Percentiles rank a stretch among this genome's conserved stretches.
phyloP scores from a whole-genome alignment of 2,329 filamentous ascomycete species.

The Xylariales sp. region DNA sequence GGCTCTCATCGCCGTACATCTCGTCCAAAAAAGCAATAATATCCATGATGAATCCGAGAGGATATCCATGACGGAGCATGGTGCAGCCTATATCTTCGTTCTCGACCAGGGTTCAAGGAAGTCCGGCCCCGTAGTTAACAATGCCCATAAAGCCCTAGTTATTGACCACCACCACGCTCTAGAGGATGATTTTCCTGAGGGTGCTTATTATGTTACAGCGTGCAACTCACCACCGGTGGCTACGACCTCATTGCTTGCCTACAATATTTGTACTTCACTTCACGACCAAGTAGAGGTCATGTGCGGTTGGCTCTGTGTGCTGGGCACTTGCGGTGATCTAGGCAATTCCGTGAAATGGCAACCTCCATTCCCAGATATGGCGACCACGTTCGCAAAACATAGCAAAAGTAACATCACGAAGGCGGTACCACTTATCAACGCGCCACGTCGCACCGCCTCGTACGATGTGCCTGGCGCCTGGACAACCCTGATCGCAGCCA shows the following conservation, averaged over 20 bases:
- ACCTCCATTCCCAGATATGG: conserved; percentile 64
- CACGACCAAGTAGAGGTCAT: conserved; percentile 42
- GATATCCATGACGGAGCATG: conserved; percentile 40
- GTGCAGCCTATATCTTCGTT: conserved; percentile 56
- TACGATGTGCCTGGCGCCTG: conserved; percentile 60
- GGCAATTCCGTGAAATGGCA: conserved; percentile 63
- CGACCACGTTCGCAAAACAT: conserved; percentile 51
- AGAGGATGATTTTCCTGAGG: conserved; percentile 51
- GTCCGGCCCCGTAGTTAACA: conserved; percentile 48
- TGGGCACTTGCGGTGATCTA: conserved; percentile 65
- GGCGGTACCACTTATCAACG: conserved; percentile 61
- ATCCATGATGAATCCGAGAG: conserved; percentile 53
- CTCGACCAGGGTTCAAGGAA: conserved; percentile 61
- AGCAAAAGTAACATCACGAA: conserved; percentile 60
- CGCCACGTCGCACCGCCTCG: conserved; percentile 56
- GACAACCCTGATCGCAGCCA: conserved; percentile 48
- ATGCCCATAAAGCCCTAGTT: conserved; percentile 46
- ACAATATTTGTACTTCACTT: conserved; percentile 56
- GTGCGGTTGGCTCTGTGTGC: conserved; percentile 58
- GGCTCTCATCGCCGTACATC: conserved; percentile 50
- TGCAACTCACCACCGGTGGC: conserved; percentile 62
- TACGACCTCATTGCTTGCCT: conserved; percentile 60
- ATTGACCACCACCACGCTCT: conserved; percentile 62
- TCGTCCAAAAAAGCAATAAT: conserved; percentile 54
- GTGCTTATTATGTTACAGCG: conserved; percentile 53